Base-by-base conservation (phyloP, 2,329 filamentous ascomycete genomes). In the Sporothrix globosa region DNA sequence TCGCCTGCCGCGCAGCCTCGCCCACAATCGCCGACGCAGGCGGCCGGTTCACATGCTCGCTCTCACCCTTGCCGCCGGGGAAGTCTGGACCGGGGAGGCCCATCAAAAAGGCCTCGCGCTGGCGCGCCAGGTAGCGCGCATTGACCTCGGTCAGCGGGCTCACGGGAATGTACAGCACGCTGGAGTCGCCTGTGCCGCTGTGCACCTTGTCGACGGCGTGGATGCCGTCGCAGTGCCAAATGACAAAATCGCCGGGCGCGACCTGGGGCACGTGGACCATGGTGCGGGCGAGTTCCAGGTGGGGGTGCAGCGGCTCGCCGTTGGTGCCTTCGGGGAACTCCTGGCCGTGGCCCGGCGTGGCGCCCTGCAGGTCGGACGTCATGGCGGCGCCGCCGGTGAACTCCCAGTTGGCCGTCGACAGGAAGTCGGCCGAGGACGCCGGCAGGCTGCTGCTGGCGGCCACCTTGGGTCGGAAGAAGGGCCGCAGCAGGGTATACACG, bases 151-250 rank as follows among this genome's bases (percentile, higher is more conserved):
- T 97, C 41, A 93, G 84, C 0, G 94, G 93, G 69, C 92, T 96
- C 0, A 92, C 90, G 0, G 94, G 93, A 69, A 97, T 97, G 76
- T 97, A 97, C 72, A 97, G 77, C 0, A 97, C 94, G 75, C 90
- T 93, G 0, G 91, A 93, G 78, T 97, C 94, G 0, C 82, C 79
- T 1, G 81, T 83, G 1, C 94, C 95, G 1, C 79, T 80, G 77
- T 97, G 94, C 0, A 89, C 83, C 74, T 88, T 90, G 80, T 97
- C 94, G 0, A 97, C 94, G 0, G 92, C 88, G 77, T 97, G 94
- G 65, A 96, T 91, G 3, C 82, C 84, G 77, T 94, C 91, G 78
- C 92, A 95, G 78, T 96, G 92, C 92, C 92, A 97, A 2, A 89
- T 88, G 1, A 96, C 89, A 75, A 89, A 93, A 77, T 94, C 91